Evolutionary conservation across 2,329 filamentous ascomycete species (phyloP), one percentile per base, ranked within the genome.

Genomic region (Calonectria hongkongensis): DNA sequence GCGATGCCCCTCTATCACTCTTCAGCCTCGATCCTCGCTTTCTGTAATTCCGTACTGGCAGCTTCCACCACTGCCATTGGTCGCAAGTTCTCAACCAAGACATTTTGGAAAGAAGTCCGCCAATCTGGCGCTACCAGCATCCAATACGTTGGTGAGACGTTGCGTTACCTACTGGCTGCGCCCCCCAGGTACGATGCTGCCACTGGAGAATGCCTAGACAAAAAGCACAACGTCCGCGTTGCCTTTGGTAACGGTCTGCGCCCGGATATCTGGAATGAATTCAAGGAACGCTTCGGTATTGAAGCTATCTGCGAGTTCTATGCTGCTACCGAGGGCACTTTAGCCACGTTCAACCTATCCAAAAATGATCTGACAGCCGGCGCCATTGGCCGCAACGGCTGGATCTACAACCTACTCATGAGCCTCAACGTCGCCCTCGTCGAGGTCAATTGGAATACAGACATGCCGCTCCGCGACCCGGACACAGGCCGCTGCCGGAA

Each of bases 1-100:
- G 93, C 93, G 70, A 97, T 98, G 94, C 95, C 95, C 0, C 88
- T 98, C 8, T 98, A 98, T 81, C 95, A 98, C 85, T 93, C 93
- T 48, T 95, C 95, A 0, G 95, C 94, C 15, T 86, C 91, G 5
- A 78, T 97, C 8, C 88, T 98, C 51, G 94, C 93, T 28, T 90
- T 96, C 70, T 83, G 88, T 60, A 87, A 91, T 58, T 89, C 90
- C 28, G 82, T 97, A 39, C 82, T 88, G 67, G 84, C 85, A 0
- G 93, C 92, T 50, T 89, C 88, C 45, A 94, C 95, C 0, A 86
- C 96, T 65, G 90, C 94, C 30, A 84, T 98, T 18, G 94, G 94
- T 58, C 92, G 91, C 77, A 94, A 93, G 78, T 97, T 98, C 85
- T 95, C 94, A 2, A 94, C 93, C 2, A 90, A 89, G 73, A 91